Conservation (phyloP, 2,329 filamentous ascomycete species). For the Chaetomiaceae sp. region DNA sequence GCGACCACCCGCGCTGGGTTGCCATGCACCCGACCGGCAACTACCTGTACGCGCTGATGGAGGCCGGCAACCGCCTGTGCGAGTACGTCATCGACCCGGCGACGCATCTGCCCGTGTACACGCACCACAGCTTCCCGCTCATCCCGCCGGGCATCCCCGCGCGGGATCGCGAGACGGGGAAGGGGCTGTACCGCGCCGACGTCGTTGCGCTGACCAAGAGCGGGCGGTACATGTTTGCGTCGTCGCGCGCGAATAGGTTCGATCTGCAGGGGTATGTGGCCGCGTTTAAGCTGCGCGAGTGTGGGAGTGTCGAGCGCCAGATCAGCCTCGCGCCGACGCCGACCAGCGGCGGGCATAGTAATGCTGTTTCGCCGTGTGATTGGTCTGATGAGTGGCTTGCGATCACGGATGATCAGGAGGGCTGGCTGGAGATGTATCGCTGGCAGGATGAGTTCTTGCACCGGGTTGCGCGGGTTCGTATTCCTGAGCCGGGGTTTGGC, state of each 20-base stretch:
- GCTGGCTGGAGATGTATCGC: constrained; percentile 80
- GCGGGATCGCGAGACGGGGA: constrained; percentile 33
- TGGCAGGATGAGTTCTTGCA: constrained; percentile 78
- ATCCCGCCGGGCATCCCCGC: constrained; percentile 65
- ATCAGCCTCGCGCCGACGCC: constrained; percentile 78
- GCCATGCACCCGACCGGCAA: constrained; percentile 72
- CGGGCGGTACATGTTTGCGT: constrained; percentile 74
- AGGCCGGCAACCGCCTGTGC: constrained; percentile 77
- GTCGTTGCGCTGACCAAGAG: constrained; percentile 69
- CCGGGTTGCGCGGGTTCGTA: constrained; percentile 67
- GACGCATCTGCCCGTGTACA: constrained; percentile 72
- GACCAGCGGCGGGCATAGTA: constrained; percentile 81
- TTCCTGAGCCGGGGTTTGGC: constrained; percentile 82
- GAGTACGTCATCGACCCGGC: constrained; percentile 72
- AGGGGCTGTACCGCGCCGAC: constrained; percentile 72
- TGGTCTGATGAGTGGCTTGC: constrained; percentile 89
- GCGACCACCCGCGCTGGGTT: constrained; percentile 83
- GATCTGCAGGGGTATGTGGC: constrained; percentile 76
- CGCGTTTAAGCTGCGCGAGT: constrained; percentile 64
- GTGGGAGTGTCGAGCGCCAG: constrained; percentile 69
- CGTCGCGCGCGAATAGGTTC: constrained; percentile 70
- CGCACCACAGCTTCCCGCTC: constrained; percentile 67
- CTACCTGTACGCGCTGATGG: constrained; percentile 83
- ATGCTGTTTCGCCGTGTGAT: constrained; percentile 76
- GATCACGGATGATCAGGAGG: constrained; percentile 80